Evolutionary conservation across 2,329 filamentous ascomycete genomes (phyloP).

Genomic region (Rhexocercosporidium sp.): DNA sequence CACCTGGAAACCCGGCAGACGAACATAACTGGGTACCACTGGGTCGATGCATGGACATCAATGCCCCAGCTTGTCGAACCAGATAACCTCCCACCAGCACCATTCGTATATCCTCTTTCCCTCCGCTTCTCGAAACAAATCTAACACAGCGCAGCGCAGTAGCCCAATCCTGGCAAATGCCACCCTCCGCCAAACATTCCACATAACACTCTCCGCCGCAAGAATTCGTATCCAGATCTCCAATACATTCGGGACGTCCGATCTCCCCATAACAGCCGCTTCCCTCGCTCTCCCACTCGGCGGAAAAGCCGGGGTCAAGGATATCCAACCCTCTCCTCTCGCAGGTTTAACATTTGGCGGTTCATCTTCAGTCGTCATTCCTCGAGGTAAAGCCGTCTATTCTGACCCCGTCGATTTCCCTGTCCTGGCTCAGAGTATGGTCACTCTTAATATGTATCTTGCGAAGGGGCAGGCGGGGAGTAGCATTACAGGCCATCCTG

Average conservation of each 20-base stretch:
- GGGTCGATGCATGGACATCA: slow-evolving; percentile 30
- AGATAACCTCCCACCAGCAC: slow-evolving; percentile 26
- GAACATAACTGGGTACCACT: slow-evolving; percentile 12
- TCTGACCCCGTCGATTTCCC: slow-evolving; percentile 65
- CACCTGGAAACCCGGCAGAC: neutral
- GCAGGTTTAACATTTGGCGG: slow-evolving; percentile 63
- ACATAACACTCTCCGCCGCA: slow-evolving; percentile 19
- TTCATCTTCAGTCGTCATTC: slow-evolving; percentile 55
- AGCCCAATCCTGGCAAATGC: slow-evolving; percentile 19
- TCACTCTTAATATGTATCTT: slow-evolving; percentile 65
- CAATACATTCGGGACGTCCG: slow-evolving; percentile 34
- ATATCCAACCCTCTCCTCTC: slow-evolving; percentile 57
- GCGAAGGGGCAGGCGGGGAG: slow-evolving; percentile 59
- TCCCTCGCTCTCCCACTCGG: slow-evolving; percentile 61
- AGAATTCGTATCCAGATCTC: slow-evolving; percentile 27
- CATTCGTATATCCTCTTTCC: slow-evolving; percentile 15
- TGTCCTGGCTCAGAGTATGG: slow-evolving; percentile 53
- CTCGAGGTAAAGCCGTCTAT: slow-evolving; percentile 60
- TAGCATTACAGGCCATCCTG: slow-evolving; percentile 67
- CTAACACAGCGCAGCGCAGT: neutral
- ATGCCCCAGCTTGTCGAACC: slow-evolving; percentile 31
- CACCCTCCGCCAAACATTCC: slow-evolving; percentile 28
- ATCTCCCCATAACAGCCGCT: slow-evolving; percentile 63
- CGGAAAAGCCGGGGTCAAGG: slow-evolving; percentile 56
- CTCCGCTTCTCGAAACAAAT: neutral